phyloP scores from a whole-genome alignment of 805 yeast genomes.

The Cephaloascus fragrans region DNA sequence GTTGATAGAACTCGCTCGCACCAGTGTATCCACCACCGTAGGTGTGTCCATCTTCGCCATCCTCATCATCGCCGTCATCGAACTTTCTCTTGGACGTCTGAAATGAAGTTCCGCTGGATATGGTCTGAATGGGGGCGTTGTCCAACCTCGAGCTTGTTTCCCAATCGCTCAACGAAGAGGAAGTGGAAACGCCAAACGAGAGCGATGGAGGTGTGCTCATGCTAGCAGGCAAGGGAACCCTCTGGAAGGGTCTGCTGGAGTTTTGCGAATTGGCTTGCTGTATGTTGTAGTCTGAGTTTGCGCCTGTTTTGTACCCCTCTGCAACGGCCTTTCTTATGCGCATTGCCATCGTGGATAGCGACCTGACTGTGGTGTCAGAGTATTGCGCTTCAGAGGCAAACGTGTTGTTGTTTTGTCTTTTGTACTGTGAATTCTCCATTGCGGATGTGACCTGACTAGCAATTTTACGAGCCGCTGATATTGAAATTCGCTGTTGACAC shows the following conservation, averaged over 20 bases:
- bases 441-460: no score
- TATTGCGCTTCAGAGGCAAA: conserved; percentile 12
- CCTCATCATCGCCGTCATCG: conserved; percentile 11
- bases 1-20: conserved; percentile 1
- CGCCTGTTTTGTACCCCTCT: conserved; percentile 38
- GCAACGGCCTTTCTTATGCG: conserved; percentile 58
- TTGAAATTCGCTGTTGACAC: no score
- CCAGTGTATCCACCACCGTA: conserved; percentile 1
- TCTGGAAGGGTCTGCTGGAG: conserved; percentile 6
- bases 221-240: conserved; percentile 33
- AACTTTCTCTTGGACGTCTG: conserved; percentile 15
- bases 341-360: conserved; percentile 56
- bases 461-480: no score
- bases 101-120: background rate
- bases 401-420: conserved; percentile 23
- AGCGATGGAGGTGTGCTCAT: conserved; percentile 34
- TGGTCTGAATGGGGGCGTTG: conserved; percentile 1
- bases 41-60: conserved; percentile 2
- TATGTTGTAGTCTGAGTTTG: conserved; percentile 1
- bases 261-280: conserved; percentile 1
- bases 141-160: conserved; percentile 19
- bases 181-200: conserved; percentile 32
- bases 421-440: conserved; percentile 9
- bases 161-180: conserved; percentile 34
- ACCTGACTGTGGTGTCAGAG: conserved; percentile 19